These are phyloP conservation scores for Microthyrium microscopicum DNA, from an alignment of 2,329 filamentous ascomycete genomes.

Conservation along the genomic window DNA sequence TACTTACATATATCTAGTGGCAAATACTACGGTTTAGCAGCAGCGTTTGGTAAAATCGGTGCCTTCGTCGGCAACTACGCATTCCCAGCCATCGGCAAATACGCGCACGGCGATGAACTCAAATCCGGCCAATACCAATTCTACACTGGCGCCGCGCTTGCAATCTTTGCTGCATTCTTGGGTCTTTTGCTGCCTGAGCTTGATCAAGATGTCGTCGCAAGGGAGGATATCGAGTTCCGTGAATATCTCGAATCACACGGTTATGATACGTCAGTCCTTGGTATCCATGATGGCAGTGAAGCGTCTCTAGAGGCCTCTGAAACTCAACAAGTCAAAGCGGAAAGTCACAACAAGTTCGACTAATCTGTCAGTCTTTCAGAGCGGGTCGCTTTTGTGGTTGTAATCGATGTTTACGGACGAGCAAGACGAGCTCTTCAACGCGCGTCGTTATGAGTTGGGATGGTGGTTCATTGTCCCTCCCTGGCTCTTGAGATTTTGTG, in stretches of 20 bases:
- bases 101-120: not conserved
- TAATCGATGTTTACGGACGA: too few relatives aligned
- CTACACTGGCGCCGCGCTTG: slow-evolving; percentile 65
- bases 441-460: too few relatives aligned
- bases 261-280: slow-evolving; percentile 58
- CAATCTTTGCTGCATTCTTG: slow-evolving; percentile 54
- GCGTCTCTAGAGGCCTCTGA: too few relatives aligned
- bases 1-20: slow-evolving; percentile 31
- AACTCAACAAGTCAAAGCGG: too few relatives aligned
- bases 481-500: too few relatives aligned
- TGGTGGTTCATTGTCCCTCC: too few relatives aligned
- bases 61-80: slow-evolving; percentile 79
- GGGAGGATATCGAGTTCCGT: slow-evolving; percentile 62
- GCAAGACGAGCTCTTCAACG: too few relatives aligned
- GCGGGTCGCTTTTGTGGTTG: too few relatives aligned
- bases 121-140: slow-evolving; percentile 67
- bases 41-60: slow-evolving; percentile 57
- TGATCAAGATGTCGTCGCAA: slow-evolving; percentile 64
- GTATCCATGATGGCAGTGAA: too few relatives aligned
- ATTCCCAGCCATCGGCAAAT: slow-evolving; percentile 56
- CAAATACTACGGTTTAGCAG: slow-evolving; percentile 54
- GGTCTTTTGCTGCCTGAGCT: slow-evolving; percentile 59
- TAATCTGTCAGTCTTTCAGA: too few relatives aligned
- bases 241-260: slow-evolving; percentile 56
- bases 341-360: too few relatives aligned